Conservation (phyloP, 2,329 filamentous ascomycete species). For the Leptographium radiaticola region DNA sequence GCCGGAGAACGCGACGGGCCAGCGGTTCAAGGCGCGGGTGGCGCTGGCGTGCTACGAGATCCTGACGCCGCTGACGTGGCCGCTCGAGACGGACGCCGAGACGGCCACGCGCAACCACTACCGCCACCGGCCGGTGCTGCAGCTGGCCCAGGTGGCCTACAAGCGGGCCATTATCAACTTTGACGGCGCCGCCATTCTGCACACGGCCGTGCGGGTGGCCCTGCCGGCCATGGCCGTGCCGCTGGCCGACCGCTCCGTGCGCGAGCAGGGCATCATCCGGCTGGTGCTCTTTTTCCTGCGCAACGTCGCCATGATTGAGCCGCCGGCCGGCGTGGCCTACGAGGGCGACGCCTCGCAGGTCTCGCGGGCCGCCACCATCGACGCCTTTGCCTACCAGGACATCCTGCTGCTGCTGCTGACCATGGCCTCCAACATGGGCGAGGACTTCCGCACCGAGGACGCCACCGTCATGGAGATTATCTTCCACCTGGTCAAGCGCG, state of each 20-base stretch:
- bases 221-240: constrained; percentile 75
- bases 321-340: constrained; percentile 56
- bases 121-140: constrained; percentile 77
- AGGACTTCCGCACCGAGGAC: constrained; percentile 85
- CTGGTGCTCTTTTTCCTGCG: constrained; percentile 79
- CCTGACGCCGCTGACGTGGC: constrained; percentile 88
- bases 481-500: constrained; percentile 84
- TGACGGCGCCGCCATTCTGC: constrained; percentile 62
- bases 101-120: constrained; percentile 89
- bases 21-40: constrained; percentile 63
- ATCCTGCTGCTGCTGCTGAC: constrained; percentile 77
- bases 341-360: constrained; percentile 86
- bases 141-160: constrained; percentile 78
- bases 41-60: constrained; percentile 81
- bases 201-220: constrained; percentile 67
- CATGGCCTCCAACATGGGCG: constrained; percentile 81
- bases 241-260: constrained; percentile 57
- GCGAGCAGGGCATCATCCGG: constrained; percentile 88
- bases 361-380: constrained; percentile 75
- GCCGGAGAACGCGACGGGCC: constrained; percentile 59
- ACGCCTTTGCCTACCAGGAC: constrained; percentile 82
- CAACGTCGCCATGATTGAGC: constrained; percentile 75
- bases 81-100: constrained; percentile 64
- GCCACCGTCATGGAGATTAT: constrained; percentile 81
- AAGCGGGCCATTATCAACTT: constrained; percentile 81